These are phyloP conservation scores for Bacterosira constricta DNA, from an alignment of 108 stramenopile species.

Conservation along the genomic window DNA sequence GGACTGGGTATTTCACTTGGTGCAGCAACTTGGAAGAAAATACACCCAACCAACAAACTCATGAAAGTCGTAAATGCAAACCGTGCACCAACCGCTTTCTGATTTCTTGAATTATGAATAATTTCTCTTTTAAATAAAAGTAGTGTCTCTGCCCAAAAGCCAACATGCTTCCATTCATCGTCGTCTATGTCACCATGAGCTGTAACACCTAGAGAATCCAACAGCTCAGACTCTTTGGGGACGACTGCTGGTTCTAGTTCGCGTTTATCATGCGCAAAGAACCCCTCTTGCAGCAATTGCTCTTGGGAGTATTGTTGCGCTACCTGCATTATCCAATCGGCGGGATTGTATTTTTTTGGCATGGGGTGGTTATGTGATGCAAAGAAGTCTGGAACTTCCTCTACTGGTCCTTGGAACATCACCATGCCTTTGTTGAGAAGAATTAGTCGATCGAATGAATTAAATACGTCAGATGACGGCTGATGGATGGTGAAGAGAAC, in stretches of 20 bases:
- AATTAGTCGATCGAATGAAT: conserved; percentile 74
- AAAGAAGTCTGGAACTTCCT: conserved; percentile 57
- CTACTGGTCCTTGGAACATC: conserved; percentile 71
- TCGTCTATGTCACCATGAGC: conserved; percentile 18
- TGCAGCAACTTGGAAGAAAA: conserved; percentile 70
- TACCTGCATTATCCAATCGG: conserved; percentile 82
- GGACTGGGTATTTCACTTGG: conserved; percentile 22
- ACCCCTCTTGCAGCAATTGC: conserved; percentile 50
- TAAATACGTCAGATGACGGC: conserved; percentile 85
- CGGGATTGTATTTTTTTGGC: conserved; percentile 77
- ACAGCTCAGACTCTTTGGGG: conserved; percentile 40
- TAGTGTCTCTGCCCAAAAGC: conserved; percentile 47
- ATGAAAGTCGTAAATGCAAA: conserved; percentile 68
- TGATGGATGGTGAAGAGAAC: conserved; percentile 94
- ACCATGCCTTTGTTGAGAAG: conserved; percentile 75
- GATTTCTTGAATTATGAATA: conserved; percentile 56
- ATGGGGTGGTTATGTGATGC: conserved; percentile 55
- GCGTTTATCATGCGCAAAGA: conserved; percentile 57
- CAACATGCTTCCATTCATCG: conserved; percentile 44
- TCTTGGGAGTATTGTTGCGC: conserved; percentile 58
- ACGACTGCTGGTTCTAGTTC: conserved; percentile 41
- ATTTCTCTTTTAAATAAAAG: conserved; percentile 68
- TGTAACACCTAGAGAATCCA: conserved; percentile 38
- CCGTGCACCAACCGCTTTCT: conserved; percentile 55
- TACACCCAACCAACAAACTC: conserved; percentile 63